Conservation (phyloP, 495 filamentous ascomycete genomes). For the Penicillium salamii region DNA sequence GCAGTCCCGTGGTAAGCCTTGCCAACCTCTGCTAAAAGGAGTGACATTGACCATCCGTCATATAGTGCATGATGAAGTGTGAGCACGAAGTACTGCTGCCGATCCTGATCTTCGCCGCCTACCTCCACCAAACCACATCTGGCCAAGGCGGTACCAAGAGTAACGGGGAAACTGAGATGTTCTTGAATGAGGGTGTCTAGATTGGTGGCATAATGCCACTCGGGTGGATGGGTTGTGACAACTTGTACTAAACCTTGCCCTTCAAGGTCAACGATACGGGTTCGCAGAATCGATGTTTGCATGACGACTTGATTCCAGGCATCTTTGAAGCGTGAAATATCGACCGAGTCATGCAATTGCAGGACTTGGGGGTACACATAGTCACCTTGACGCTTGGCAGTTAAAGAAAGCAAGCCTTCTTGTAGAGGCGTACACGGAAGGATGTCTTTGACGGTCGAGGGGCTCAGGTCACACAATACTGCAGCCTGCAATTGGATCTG, state of each 20-base stretch:
- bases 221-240: background rate
- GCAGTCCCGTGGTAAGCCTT: background rate
- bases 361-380: background rate
- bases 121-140: background rate
- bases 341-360: background rate
- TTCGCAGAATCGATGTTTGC: background rate
- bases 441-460: background rate
- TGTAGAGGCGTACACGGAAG: background rate
- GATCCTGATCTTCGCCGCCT: background rate
- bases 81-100: background rate
- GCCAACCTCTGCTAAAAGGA: background rate
- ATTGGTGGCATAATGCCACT: background rate
- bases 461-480: background rate
- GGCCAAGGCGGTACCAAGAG: background rate
- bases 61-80: slow-evolving; percentile 1
- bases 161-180: background rate
- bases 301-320: background rate
- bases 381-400: background rate
- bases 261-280: background rate
- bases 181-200: background rate
- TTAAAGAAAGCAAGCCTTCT: background rate
- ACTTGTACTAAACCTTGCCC: background rate
- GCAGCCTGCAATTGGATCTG: background rate
- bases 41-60: background rate
- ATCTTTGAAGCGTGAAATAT: background rate